phyloP scores from a whole-genome alignment of 257 asterid species.

The Solanum arcanum region DNA sequence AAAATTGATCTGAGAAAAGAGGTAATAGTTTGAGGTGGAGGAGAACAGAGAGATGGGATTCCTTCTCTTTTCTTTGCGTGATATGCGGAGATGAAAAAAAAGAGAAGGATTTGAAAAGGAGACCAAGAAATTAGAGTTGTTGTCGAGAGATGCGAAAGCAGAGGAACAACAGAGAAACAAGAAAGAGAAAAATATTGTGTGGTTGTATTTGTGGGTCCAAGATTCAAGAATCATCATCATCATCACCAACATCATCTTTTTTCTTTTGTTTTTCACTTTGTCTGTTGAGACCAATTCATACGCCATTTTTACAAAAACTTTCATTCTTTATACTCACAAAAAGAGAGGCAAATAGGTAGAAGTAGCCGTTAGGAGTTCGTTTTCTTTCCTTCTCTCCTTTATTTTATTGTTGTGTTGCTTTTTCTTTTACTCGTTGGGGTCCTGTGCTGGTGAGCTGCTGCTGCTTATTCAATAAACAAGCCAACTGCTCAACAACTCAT shows the following conservation, averaged over 20 bases:
- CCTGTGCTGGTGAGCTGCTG: neutral
- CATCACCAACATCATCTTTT: neutral
- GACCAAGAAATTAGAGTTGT: neutral
- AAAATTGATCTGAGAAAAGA: neutral
- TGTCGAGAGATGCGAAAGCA: constrained; percentile 9
- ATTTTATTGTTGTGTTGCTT: neutral
- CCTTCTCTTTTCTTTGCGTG: constrained; percentile 12
- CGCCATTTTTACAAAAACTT: neutral
- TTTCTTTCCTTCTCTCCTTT: constrained; percentile 5
- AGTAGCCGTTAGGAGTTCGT: constrained; percentile 21
- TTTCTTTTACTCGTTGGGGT: neutral
- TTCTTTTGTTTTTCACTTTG: neutral
- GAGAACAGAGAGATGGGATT: constrained; percentile 5
- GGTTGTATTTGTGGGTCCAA: constrained; percentile 8
- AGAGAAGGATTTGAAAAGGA: neutral
- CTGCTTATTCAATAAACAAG: neutral
- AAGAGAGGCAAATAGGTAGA: neutral
- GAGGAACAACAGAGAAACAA: neutral
- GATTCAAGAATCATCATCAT: neutral
- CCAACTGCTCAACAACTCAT: constrained; percentile 26
- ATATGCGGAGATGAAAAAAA: constrained; percentile 16
- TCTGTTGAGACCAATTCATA: neutral
- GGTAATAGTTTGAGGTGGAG: neutral
- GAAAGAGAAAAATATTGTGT: neutral
- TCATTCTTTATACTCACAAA: neutral